Base-by-base conservation (phyloP, 2,329 filamentous ascomycete genomes). In the Diaporthe australafricana region DNA sequence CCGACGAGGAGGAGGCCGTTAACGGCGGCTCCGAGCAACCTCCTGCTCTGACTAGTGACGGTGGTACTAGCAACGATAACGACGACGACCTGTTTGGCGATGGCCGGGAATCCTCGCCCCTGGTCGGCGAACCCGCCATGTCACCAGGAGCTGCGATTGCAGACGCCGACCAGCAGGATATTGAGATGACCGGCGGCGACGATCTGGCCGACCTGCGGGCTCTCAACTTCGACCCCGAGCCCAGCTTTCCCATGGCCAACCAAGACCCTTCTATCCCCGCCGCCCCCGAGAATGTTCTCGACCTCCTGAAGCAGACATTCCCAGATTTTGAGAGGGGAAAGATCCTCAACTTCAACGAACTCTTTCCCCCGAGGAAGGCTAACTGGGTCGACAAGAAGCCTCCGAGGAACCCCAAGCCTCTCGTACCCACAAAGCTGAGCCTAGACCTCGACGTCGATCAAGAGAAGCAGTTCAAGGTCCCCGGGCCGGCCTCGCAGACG, bases 361-460 rank as follows among this genome's bases (percentile, higher is more conserved):
- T 98, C 7, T 90, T 99, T 45, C 94, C 94, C 3, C 91, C 93
- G 7, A 95, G 95, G 80, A 91, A 91, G 76, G 93, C 94, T 1
- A 87, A 91, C 69, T 96, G 93, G 81, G 88, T 93, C 74, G 92
- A 93, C 70, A 96, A 98, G 81, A 90, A 91, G 48, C 94, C 95
- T 0, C 75, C 87, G 1, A 97, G 95, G 81, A 91, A 91, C 50
- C 94, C 95, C 0, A 96, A 95, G 81, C 87, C 94, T 20, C 87
- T 98, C 4, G 88, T 95, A 6, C 94, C 95, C 0, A 95, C 93
- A 25, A 99, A 99, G 81, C 87, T 98, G 70, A 95, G 91, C 73
- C 87, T 99, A 17, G 96, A 99, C 73, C 85, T 98, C 42, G 93
- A 94, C 3, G 88, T 90, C 57, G 96, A 98, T 77, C 93, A 97